phyloP scores from a whole-genome alignment of 768 basidiomycete genomes.

The Peribolospora kevripleyi region DNA sequence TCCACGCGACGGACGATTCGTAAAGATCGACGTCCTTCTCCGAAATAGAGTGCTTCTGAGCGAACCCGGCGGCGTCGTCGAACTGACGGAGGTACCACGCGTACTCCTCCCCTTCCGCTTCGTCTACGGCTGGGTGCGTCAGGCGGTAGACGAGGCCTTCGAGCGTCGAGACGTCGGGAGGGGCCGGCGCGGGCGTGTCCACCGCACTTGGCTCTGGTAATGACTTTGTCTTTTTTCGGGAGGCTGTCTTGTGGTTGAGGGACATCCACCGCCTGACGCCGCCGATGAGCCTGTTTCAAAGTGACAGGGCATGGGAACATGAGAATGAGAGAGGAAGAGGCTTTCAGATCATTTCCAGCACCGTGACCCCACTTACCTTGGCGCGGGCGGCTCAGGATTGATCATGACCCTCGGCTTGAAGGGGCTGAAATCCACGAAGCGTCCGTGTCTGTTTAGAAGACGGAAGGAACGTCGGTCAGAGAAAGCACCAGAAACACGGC shows the following conservation, averaged over 20 bases:
- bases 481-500: constrained; percentile 19
- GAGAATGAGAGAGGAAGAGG: too few relatives aligned
- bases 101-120: constrained; percentile 13
- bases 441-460: neutral
- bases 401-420: too few relatives aligned
- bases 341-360: too few relatives aligned
- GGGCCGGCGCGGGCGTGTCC: neutral
- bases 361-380: too few relatives aligned
- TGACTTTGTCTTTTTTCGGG: neutral
- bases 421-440: neutral
- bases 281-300: constrained; percentile 37
- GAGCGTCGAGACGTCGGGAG: constrained; percentile 5
- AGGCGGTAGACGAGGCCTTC: constrained; percentile 7
- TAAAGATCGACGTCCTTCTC: too few relatives aligned
- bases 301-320: neutral
- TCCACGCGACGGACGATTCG: too few relatives aligned
- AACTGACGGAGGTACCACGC: constrained; percentile 11
- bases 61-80: neutral
- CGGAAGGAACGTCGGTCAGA: neutral
- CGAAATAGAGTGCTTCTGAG: too few relatives aligned
- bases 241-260: neutral
- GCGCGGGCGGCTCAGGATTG: too few relatives aligned
- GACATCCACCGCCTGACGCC: constrained; percentile 53
- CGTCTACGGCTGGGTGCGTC: constrained; percentile 8
- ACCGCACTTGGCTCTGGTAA: neutral